phyloP scores from a whole-genome alignment of 768 basidiomycete genomes.

The Rhizopogon roseolus region DNA sequence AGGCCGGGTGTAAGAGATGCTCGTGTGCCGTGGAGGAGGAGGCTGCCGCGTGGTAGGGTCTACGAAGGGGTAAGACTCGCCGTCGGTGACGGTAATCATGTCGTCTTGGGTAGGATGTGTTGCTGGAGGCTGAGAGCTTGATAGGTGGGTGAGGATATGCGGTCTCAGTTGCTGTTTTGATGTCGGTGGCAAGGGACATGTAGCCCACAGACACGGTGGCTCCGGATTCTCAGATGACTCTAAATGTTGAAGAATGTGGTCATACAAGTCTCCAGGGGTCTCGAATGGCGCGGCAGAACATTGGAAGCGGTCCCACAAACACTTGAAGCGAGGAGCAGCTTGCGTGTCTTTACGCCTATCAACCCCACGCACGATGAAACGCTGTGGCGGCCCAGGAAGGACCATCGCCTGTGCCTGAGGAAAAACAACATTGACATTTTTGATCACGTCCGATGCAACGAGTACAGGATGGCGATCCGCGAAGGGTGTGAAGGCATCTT shows the following conservation, averaged over 20 bases:
- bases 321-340: constrained; percentile 62
- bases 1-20: constrained; percentile 55
- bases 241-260: constrained; percentile 63
- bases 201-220: constrained; percentile 65
- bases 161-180: constrained; percentile 50
- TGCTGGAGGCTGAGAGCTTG: constrained; percentile 47
- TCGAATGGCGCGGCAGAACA: constrained; percentile 45
- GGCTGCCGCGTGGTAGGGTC: constrained; percentile 63
- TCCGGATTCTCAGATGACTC: constrained; percentile 38
- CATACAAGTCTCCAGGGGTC: constrained; percentile 62
- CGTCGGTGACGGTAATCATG: constrained; percentile 60
- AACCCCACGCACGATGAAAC: constrained; percentile 88
- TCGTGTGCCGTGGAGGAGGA: constrained; percentile 66
- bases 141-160: constrained; percentile 77
- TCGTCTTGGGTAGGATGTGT: constrained; percentile 72
- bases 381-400: constrained; percentile 60
- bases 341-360: constrained; percentile 57
- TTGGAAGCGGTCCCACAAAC: constrained; percentile 68
- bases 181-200: constrained; percentile 47
- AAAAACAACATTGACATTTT: constrained; percentile 83
- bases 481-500: constrained; percentile 68
- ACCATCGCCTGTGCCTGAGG: constrained; percentile 88
- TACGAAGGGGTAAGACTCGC: constrained; percentile 50
- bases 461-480: constrained; percentile 57
- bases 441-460: constrained; percentile 90